phyloP scores from a whole-genome alignment of 116 monocot species.

The Posidonia oceanica region DNA sequence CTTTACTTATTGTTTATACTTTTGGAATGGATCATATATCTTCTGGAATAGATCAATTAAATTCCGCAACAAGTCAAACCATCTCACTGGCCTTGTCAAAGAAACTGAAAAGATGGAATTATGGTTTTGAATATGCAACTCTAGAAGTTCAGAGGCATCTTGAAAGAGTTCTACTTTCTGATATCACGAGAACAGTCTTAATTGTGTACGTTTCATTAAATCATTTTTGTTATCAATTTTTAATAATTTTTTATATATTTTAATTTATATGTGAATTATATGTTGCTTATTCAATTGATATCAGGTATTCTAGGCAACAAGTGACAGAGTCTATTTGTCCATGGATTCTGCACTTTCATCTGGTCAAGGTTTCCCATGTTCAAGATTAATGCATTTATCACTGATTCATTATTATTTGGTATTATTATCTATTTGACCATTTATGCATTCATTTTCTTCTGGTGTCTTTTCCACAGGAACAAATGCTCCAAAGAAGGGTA shows the following conservation, averaged over 20 bases:
- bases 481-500: slow-evolving; percentile 38
- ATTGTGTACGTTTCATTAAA: slow-evolving; percentile 80
- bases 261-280: no score
- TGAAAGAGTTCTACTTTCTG: slow-evolving; percentile 61
- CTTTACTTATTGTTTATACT: no score
- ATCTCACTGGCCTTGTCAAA: slow-evolving; percentile 50
- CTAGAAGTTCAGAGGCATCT: slow-evolving; percentile 68
- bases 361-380: slow-evolving; percentile 46
- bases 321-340: slow-evolving; percentile 28
- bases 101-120: slow-evolving; percentile 42
- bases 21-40: no score
- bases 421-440: background rate
- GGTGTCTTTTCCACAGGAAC: slow-evolving; percentile 39
- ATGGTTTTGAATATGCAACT: slow-evolving; percentile 83
- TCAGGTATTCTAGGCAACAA: slow-evolving; percentile 42
- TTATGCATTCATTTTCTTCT: background rate
- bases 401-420: background rate
- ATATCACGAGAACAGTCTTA: slow-evolving; percentile 46
- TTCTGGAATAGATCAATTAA: no score
- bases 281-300: no score
- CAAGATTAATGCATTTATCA: no score
- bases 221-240: no score
- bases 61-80: slow-evolving; percentile 12
- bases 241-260: no score
- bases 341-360: slow-evolving; percentile 78